Evolutionary conservation across 805 yeast species (phyloP), one percentile per base, ranked within the genome.

Genomic region (Saccharomycopsis sp.): DNA sequence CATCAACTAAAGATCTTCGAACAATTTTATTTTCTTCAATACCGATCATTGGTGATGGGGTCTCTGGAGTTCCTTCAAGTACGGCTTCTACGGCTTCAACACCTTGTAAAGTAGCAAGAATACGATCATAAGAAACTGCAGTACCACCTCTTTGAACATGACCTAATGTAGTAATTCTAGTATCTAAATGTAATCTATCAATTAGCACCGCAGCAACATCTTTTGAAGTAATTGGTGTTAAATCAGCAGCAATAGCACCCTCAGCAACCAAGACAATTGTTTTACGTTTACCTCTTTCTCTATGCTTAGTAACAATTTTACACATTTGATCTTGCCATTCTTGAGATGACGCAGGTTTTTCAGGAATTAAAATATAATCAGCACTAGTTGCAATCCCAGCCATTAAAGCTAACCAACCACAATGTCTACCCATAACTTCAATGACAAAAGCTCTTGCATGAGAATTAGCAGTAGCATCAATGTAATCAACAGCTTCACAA

Each of bases 131-230:
- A 2, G 97, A 97, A 44, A 89, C 96, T 20, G 98, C 97, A 38
- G 95, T 77, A 64, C 98, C 98, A 68, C 98, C 98, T 67, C 98
- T 79, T 71, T 93, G 98, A 44, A 93, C 97, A 63, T 93, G 98
- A 44, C 98, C 98, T 56, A 93, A 71, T 9, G 94, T 86, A 34
- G 98, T 93, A 56, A 90, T 81, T 63, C 97, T 79, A 4, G 97
- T 90, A 62, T 93, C 98, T 45, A 93, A 74, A 9, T 96, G 96
- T 51, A 93, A 68, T 34, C 56, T 60, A 45, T 80, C 81, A 38
- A 85, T 85, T 48, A 93, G 71, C 14, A 82, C 93, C 42, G 86
- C 78, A 64, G 83, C 81, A 48, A 93, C 97, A 51, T 79, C 78
- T 27, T 79, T 78, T 14, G 94, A 73, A 8, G 89, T 74, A 55